A percentile compares a stretch with the other conserved stretches of the same genome.
phyloP scores from a whole-genome alignment of 2,329 filamentous ascomycete species.

The Arthrinium phaeospermum region DNA sequence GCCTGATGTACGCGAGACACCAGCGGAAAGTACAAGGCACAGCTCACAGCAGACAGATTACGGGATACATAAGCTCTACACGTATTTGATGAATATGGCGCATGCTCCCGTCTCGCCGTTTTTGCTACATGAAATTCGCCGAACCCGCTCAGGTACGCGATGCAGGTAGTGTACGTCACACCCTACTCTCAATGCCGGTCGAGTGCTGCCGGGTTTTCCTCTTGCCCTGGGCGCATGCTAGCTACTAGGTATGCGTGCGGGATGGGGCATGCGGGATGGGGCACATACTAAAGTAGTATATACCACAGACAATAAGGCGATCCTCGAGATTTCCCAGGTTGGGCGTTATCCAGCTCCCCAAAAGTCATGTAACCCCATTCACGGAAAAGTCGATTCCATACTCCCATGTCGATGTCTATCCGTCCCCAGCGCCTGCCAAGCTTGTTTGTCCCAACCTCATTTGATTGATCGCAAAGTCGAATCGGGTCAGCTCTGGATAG shows the following conservation, averaged over 20 bases:
- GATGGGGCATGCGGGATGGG: slow-evolving; percentile 6
- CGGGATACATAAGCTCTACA: too few species aligned
- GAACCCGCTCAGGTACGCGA: not conserved
- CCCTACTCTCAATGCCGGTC: not conserved
- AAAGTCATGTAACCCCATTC: not conserved
- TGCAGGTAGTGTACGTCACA: not conserved
- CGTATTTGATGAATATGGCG: not conserved
- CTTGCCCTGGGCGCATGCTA: not conserved
- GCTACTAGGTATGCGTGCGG: not conserved
- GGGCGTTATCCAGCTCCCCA: not conserved
- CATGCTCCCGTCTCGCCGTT: not conserved
- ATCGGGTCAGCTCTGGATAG: not conserved
- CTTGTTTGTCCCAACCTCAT: slow-evolving; percentile 8
- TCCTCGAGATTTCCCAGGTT: not conserved
- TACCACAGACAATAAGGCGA: not conserved
- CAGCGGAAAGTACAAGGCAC: not conserved
- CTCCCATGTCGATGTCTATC: slow-evolving; percentile 7
- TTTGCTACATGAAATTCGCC: not conserved
- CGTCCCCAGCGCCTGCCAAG: not conserved
- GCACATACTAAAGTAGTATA: too few species aligned
- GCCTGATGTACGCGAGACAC: not conserved
- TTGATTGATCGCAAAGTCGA: not conserved
- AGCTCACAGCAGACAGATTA: not conserved
- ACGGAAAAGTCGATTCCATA: slow-evolving; percentile 9
- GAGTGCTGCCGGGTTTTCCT: not conserved